Percentiles rank a stretch among this genome's conserved stretches.
Evolutionary conservation across 2,329 filamentous ascomycete species (phyloP).

Genomic region (Helminthosporium solani): DNA sequence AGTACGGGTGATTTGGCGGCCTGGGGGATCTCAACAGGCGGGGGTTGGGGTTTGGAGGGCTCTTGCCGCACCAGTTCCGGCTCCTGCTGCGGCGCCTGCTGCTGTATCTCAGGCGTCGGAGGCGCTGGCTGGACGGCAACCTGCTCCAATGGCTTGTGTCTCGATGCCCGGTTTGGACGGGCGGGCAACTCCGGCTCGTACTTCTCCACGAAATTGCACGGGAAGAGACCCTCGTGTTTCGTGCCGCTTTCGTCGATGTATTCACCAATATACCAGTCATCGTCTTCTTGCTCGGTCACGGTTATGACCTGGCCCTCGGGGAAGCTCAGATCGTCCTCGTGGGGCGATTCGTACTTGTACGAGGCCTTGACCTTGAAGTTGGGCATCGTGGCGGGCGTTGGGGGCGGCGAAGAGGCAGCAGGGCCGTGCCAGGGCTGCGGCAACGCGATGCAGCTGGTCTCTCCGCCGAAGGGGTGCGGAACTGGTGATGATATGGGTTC

Average conservation of each 20-base stretch:
- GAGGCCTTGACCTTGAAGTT: constrained; percentile 90
- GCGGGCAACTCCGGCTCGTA: constrained; percentile 90
- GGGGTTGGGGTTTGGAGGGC: constrained; percentile 41
- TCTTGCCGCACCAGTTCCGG: constrained; percentile 19
- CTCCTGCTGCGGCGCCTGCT: constrained; percentile 20
- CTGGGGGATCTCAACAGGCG: constrained; percentile 32
- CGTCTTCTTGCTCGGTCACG: constrained; percentile 88
- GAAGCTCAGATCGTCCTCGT: constrained; percentile 95
- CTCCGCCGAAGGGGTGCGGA: constrained; percentile 12
- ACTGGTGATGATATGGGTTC: constrained; percentile 6
- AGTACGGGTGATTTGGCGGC: constrained; percentile 22
- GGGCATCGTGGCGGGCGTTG: constrained; percentile 25
- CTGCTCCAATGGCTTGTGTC: constrained; percentile 46
- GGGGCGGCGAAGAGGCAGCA: constrained; percentile 6
- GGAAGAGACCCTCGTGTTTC: constrained; percentile 85
- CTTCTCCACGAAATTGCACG: constrained; percentile 95
- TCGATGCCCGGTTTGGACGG: constrained; percentile 70
- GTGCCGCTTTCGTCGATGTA: constrained; percentile 74
- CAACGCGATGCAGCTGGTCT: constrained; percentile 10
- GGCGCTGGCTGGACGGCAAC: constrained; percentile 29
- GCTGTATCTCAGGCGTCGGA: constrained; percentile 30
- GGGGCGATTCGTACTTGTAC: constrained; percentile 88
- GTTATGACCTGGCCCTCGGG: constrained; percentile 83
- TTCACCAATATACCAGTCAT: constrained; percentile 90
- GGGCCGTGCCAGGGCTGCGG: constrained; percentile 1